Conservation (phyloP, 2,329 filamentous ascomycete genomes). For the Hirsutella rhossiliensis region DNA sequence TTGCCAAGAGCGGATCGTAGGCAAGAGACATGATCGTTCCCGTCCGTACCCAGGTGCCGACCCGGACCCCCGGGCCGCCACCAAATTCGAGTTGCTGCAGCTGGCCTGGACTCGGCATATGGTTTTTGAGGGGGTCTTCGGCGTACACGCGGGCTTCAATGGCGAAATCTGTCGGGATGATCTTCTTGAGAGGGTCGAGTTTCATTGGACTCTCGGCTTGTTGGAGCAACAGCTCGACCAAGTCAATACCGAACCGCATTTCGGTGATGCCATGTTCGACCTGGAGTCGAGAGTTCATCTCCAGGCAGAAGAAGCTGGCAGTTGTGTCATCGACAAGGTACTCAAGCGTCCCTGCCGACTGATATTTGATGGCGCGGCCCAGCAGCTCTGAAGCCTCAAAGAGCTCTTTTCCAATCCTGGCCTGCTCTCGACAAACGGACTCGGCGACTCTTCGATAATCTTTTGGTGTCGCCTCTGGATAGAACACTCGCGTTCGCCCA, state of each 20-base stretch:
- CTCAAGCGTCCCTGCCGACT: conserved; percentile 27
- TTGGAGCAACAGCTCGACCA: conserved; percentile 41
- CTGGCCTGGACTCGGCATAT: conserved; percentile 44
- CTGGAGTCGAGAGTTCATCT: conserved; percentile 51
- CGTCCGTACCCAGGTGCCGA: conserved; percentile 51
- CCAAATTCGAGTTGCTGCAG: conserved; percentile 46
- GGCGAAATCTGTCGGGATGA: conserved; percentile 13
- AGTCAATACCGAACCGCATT: conserved; percentile 60
- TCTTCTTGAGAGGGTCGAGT: conserved; percentile 5
- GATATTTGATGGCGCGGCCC: conserved; percentile 14
- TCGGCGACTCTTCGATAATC: conserved; percentile 58
- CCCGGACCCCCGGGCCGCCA: conserved; percentile 30
- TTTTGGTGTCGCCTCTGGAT: conserved; percentile 59
- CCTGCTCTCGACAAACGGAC: conserved; percentile 38
- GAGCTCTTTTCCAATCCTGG: conserved; percentile 17
- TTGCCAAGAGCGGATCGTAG: conserved; percentile 46
- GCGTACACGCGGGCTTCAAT: conserved; percentile 25
- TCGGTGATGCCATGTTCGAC: conserved; percentile 73
- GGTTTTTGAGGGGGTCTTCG: conserved; percentile 42
- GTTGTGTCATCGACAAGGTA: conserved; percentile 52
- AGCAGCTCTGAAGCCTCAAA: conserved; percentile 5
- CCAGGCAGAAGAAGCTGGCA: conserved; percentile 45
- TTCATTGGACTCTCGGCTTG: conserved; percentile 14
- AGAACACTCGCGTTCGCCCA: conserved; percentile 56
- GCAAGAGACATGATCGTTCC: conserved; percentile 44